Evolutionary conservation across 2,329 filamentous ascomycete species (phyloP), one percentile per base, ranked within the genome.

Genomic region (Hymenoscyphus scutula): DNA sequence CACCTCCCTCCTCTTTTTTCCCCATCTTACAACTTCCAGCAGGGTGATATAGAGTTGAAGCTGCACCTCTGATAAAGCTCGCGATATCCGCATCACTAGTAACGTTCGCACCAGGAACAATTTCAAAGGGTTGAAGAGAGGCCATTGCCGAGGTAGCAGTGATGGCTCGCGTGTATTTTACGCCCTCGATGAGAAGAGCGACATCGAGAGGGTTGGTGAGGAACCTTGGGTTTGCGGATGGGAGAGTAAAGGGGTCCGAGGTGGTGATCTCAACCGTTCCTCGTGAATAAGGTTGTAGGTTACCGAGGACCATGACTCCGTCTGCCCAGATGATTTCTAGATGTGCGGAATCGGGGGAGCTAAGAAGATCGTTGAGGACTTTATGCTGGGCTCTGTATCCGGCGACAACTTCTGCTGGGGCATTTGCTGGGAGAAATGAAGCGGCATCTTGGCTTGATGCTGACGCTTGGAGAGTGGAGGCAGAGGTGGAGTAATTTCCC

Each of bases 141-240:
- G 65, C 61, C 2, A 75, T 65, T 32, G 62, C 62, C 60, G 73
- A 67, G 23, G 23, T 32, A 27, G 29, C 55, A 5, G 54, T 19
- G 34, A 48, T 54, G 2, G 25, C 29, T 38, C 60, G 8, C 10
- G 32, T 38, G 45, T 48, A 62, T 11, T 53, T 56, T 5, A 62
- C 29, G 11, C 29, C 30, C 37, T 62, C 60, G 66, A 70, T 67
- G 65, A 75, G 71, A 56, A 77, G 68, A 7, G 74, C 70, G 32
- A 76, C 62, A 58, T 78, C 76, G 11, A 75, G 61, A 1, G 74
- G 75, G 60, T 78, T 77, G 5, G 71, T 70, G 1, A 70, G 71
- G 2, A 74, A 75, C 41, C 71, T 68, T 56, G 74, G 74, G 65
- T 77, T 73, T 29, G 77, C 67, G 23, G 73, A 65, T 0, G 75